A percentile compares a stretch with the other conserved stretches of the same genome.
These are phyloP conservation scores for Backusella mclennaniae DNA, from an alignment of 192 early-diverging fungal species.

Conservation along the genomic window DNA sequence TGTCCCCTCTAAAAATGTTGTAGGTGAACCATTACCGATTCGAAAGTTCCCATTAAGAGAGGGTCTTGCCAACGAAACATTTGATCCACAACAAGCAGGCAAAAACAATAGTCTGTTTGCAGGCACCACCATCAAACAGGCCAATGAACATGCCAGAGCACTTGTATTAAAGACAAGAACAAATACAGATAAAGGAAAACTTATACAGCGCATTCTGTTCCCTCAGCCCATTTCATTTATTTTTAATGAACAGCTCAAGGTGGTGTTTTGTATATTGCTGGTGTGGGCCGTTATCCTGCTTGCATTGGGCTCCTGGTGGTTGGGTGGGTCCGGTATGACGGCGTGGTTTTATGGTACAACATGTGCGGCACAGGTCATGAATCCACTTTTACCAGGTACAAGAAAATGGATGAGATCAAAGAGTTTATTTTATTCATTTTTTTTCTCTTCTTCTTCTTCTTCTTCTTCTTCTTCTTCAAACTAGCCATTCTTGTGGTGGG, in stretches of 20 bases:
- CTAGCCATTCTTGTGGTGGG: conserved; percentile 69
- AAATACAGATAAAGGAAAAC: conserved; percentile 55
- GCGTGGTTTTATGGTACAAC: conserved; percentile 66
- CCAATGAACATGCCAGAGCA: conserved; percentile 33
- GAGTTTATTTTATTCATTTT: too few species aligned
- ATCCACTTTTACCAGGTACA: conserved; percentile 46
- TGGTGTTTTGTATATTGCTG: conserved; percentile 51
- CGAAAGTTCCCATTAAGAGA: conserved; percentile 57
- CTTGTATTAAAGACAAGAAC: conserved; percentile 49
- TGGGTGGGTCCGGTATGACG: conserved; percentile 48
- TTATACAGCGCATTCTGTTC: conserved; percentile 69
- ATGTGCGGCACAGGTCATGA: conserved; percentile 62
- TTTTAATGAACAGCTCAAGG: conserved; percentile 70
- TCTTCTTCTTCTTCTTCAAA: conserved; percentile 17
- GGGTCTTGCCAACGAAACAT: conserved; percentile 7
- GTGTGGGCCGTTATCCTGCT: conserved; percentile 41
- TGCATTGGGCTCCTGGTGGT: conserved; percentile 40
- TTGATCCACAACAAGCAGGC: conserved; percentile 13
- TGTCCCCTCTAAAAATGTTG: too few species aligned
- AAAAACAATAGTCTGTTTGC: conserved; percentile 45
- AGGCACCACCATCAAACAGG: conserved; percentile 58
- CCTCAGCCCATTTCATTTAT: conserved; percentile 66
- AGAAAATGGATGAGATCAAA: background rate
- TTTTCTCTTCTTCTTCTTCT: background rate
- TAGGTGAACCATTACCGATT: conserved; percentile 59